Percentiles rank a stretch among this genome's conserved stretches.
Conservation (phyloP, 225 moss, liverwort and hornwort genomes). For the Ulota crispa region DNA sequence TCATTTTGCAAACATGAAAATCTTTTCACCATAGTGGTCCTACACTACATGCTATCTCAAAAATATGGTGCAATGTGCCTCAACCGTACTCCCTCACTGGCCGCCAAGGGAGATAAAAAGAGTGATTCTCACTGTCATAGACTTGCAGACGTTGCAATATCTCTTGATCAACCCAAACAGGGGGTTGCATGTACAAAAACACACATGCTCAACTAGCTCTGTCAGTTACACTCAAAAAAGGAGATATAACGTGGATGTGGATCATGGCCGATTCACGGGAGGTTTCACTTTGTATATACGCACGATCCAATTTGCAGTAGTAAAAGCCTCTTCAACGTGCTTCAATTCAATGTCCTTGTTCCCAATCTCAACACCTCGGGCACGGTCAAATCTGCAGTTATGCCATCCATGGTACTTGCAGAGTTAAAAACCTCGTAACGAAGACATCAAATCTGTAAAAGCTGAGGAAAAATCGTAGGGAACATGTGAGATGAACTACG, state of each 20-base stretch:
- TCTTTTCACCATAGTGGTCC: slow-evolving; percentile 9
- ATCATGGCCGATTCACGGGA: slow-evolving; percentile 85
- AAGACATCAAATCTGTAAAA: not conserved
- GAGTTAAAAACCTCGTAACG: not conserved
- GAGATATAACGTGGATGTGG: slow-evolving; percentile 11
- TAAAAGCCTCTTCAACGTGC: slow-evolving; percentile 92
- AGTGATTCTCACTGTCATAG: slow-evolving; percentile 10
- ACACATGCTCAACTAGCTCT: slow-evolving; percentile 25
- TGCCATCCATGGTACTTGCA: not conserved
- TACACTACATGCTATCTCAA: slow-evolving; percentile 23
- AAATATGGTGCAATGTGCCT: slow-evolving; percentile 16
- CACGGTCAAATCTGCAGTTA: slow-evolving; percentile 84
- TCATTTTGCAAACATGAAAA: slow-evolving; percentile 1
- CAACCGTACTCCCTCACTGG: slow-evolving; percentile 31
- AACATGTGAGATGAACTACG: not conserved
- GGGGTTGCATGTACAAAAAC: slow-evolving; percentile 55
- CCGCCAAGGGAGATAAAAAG: slow-evolving; percentile 15
- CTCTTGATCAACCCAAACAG: slow-evolving; percentile 55
- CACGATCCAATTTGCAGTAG: slow-evolving; percentile 96
- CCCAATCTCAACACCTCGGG: slow-evolving; percentile 90
- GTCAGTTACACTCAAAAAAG: slow-evolving; percentile 4
- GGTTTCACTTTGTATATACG: slow-evolving; percentile 98
- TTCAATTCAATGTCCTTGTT: slow-evolving; percentile 83
- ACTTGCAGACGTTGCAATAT: slow-evolving; percentile 21
- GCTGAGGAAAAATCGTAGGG: not conserved